Evolutionary conservation across 768 basidiomycete genomes (phyloP), one percentile per base, ranked within the genome.

Genomic region (Crucibulum laeve): DNA sequence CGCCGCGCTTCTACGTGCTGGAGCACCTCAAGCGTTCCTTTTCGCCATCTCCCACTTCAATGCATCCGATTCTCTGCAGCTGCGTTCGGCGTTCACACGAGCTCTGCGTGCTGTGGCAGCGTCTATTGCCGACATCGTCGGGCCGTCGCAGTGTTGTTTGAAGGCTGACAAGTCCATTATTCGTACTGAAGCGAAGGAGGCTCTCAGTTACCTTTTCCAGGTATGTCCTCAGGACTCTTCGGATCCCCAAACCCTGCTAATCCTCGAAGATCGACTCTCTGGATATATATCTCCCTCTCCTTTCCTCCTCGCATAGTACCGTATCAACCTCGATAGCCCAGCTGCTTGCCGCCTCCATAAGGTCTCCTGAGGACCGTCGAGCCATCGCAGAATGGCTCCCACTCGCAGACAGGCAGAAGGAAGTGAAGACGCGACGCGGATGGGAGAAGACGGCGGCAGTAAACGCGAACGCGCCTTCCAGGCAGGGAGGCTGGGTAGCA

Each of bases 141-240:
- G 86, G 0, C 85, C 87, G 0, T 77, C 80, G 0, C 74, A 77
- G 35, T 87, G 83, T 72, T 86, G 83, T 1, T 65, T 90, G 5
- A 47, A 64, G 4, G 68, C 72, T 5, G 70, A 72, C 18, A 62
- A 73, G 1, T 62, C 67, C 1, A 59, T 62, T 3, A 60, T 77
- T 3, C 62, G 70, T 13, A 57, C 59, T 13, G 76, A 81, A 19
- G 82, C 84, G 1, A 76, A 74, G 46, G 61, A 70, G 3, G 79
- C 83, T 0, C 60, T 88, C 8, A 73, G 78, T 23, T 71, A 70
- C 48, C 61, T 87, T 3, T 84, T 88, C 50, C 70, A 80, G 57
- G 84, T 82, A 42, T 38, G 67, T 50, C 7, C 40, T 34, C 14
- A 19, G 22, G 28, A n/a, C 35, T 5, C 26, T 37, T 23, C 17